Evolutionary conservation across 2,329 filamentous ascomycete genomes (phyloP), one percentile per base, ranked within the genome.

Genomic region (Apiospora malaysiana): DNA sequence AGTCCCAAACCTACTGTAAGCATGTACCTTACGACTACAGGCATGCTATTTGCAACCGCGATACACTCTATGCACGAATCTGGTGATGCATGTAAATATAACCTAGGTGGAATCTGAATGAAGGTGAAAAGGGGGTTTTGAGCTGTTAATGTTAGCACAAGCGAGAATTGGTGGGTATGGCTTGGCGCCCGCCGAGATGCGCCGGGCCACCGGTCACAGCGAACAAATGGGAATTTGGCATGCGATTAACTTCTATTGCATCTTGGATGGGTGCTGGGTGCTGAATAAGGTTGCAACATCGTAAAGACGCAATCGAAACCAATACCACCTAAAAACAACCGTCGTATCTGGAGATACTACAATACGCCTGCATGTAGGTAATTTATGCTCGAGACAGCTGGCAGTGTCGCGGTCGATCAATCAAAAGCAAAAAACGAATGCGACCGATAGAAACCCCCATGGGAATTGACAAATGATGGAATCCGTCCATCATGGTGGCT

Each of bases 181-280:
- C 56, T 63, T 63, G 56, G 56, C 56, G 56, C 32, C 32, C 56
- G 56, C 56, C 56, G 56, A 63, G 51, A n/a, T 32, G 16, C 56
- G 56, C 56, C 56, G 56, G 56, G 23, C 18, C 32, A 63, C 56
- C 56, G 56, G 56, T 40, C 56, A 18, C 18, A 40, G 25, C 27
- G 47, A 51, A 51, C 47, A 14, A 25, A 51, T 59, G 27, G 16
- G 16, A 4, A 37, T 4, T 21, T 21, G 27, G 49, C 27, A 59
- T 32, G 9, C 27, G 10, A 37, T 16, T 14, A 14, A 56, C 16
- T 9, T 27, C 18, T 8, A 21, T 59, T 59, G 16, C 25, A 59
- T 59, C 42, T 37, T 32, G 27, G 51, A 32, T 40, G 56, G 56
- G 56, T 21, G 56, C 56, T 40, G 56, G 56, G 56, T 21, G 56